These are phyloP conservation scores for Cochlearia excelsa DNA, from an alignment of 345 rosid genomes.

Conservation along the genomic window DNA sequence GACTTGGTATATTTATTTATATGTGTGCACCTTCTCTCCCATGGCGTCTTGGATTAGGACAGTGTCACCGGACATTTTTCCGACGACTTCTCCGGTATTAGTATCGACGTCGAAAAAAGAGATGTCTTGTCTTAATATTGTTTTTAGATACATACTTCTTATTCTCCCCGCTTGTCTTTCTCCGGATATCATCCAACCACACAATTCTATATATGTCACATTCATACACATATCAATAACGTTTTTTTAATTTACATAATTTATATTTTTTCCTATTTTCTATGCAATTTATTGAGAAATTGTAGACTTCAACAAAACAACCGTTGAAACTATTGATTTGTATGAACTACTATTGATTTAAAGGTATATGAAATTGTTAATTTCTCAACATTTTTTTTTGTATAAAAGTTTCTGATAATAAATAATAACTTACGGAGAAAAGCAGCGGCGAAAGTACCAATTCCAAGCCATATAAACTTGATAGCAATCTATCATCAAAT, in stretches of 20 bases:
- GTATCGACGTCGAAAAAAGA: constrained; percentile 66
- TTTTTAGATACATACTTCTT: constrained; percentile 52
- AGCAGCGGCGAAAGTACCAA: constrained; percentile 50
- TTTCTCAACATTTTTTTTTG: too few relatives aligned
- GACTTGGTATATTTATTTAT: too few relatives aligned
- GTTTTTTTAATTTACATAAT: too few relatives aligned
- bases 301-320: too few relatives aligned
- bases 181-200: constrained; percentile 77
- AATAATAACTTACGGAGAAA: constrained; percentile 55
- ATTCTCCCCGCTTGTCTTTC: constrained; percentile 66
- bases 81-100: constrained; percentile 63
- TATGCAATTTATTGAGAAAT: too few relatives aligned
- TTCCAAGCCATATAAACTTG: constrained; percentile 57
- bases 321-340: too few relatives aligned
- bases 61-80: constrained; percentile 67
- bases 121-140: constrained; percentile 66
- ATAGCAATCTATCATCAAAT: constrained; percentile 31
- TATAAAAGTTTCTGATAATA: too few relatives aligned
- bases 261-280: too few relatives aligned
- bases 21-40: constrained; percentile 56
- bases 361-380: too few relatives aligned
- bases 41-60: constrained; percentile 75
- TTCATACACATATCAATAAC: too few relatives aligned
- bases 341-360: too few relatives aligned
- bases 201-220: constrained; percentile 44